phyloP scores from a whole-genome alignment of 208 protist genomes.

The Crithidia thermophila region DNA sequence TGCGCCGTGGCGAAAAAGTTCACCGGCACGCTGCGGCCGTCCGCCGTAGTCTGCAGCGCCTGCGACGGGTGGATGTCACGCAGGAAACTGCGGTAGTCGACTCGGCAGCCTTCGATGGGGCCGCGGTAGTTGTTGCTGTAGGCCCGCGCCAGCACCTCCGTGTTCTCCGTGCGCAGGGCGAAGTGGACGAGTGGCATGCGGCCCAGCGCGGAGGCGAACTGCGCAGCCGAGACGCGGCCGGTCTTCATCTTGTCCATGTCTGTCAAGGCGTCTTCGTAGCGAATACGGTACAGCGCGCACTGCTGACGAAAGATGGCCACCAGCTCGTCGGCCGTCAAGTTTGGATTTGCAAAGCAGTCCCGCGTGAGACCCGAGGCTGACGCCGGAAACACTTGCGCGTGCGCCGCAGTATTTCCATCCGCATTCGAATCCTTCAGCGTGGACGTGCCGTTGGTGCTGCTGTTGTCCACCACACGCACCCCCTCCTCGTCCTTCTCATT shows the following conservation, averaged over 20 bases:
- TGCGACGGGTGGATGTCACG: conserved; percentile 62
- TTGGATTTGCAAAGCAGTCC: conserved; percentile 34
- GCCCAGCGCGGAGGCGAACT: conserved; percentile 86
- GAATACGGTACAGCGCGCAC: conserved; percentile 71
- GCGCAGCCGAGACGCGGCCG: conserved; percentile 69
- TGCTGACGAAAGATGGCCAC: conserved; percentile 66
- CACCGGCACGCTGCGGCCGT: conserved; percentile 16
- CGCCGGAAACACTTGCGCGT: neutral
- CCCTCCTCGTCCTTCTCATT: conserved; percentile 7
- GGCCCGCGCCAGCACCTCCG: conserved; percentile 59
- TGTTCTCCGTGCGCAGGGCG: conserved; percentile 62
- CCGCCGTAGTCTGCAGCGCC: conserved; percentile 9
- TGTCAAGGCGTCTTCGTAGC: conserved; percentile 78
- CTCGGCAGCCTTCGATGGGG: conserved; percentile 18
- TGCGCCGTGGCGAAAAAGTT: conserved; percentile 71
- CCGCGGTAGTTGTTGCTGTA: conserved; percentile 43
- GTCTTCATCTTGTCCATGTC: conserved; percentile 88
- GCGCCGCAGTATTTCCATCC: neutral
- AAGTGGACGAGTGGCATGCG: conserved; percentile 80
- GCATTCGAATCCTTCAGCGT: too few species aligned
- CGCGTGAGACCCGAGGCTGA: conserved; percentile 10
- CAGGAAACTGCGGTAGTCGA: conserved; percentile 81
- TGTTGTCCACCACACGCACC: neutral
- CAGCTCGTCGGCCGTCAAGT: conserved; percentile 49
- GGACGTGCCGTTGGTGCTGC: neutral